Conservation (phyloP, 768 basidiomycete species). For the Gloeopeniophorella convolvens region DNA sequence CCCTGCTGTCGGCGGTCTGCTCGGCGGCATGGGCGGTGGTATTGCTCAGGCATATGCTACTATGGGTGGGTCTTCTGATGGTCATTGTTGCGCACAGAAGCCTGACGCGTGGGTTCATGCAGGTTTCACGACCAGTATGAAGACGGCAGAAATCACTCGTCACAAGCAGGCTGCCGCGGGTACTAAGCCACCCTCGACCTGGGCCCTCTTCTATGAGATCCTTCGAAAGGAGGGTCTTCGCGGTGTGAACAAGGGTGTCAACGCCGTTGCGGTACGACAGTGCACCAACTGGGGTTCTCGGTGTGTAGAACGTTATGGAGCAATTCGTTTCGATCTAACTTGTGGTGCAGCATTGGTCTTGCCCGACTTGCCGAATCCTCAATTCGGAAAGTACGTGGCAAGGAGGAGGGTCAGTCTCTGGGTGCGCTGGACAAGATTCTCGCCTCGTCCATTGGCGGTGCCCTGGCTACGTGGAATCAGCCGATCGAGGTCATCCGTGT, state of each 20-base stretch:
- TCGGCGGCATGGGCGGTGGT: slow-evolving; percentile 98
- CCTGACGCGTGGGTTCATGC: slow-evolving; percentile 1
- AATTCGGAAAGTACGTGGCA: slow-evolving; percentile 75
- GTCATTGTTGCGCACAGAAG: too few species aligned
- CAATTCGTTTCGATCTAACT: slow-evolving; percentile 11
- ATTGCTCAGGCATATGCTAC: slow-evolving; percentile 97
- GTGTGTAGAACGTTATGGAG: slow-evolving; percentile 35
- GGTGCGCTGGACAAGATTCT: slow-evolving; percentile 81
- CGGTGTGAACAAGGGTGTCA: slow-evolving; percentile 99
- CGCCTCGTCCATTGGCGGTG: slow-evolving; percentile 86
- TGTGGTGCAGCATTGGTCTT: slow-evolving; percentile 79
- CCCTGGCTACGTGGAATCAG: slow-evolving; percentile 98
- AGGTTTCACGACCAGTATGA: slow-evolving; percentile 99
- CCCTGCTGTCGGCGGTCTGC: slow-evolving; percentile 76
- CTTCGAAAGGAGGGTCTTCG: slow-evolving; percentile 88
- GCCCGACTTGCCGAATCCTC: slow-evolving; percentile 82
- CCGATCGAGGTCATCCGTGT: slow-evolving; percentile 97
- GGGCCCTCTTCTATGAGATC: slow-evolving; percentile 92
- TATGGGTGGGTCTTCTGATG: slow-evolving; percentile 86
- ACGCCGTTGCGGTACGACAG: slow-evolving; percentile 87
- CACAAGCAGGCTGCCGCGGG: slow-evolving; percentile 86
- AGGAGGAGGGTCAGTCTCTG: slow-evolving; percentile 67
- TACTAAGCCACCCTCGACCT: slow-evolving; percentile 83
- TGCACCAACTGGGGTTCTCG: slow-evolving; percentile 93
- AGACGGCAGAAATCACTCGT: slow-evolving; percentile 96